Base-by-base conservation (phyloP, 345 rosid species). In the Gossypium thurberi region DNA sequence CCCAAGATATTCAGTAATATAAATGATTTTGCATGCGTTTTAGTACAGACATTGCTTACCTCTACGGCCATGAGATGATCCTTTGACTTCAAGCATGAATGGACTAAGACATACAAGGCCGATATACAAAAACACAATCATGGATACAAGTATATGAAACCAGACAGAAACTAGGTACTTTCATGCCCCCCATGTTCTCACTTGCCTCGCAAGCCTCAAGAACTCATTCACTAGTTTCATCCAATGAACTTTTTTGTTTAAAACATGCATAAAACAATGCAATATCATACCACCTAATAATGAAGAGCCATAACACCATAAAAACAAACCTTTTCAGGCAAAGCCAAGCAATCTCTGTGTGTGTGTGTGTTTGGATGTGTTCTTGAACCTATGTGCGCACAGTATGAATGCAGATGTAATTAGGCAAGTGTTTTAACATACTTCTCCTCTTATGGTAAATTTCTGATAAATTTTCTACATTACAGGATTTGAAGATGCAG, bases 401-500 rank as follows among this genome's bases (percentile, higher is more conserved):
- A 50, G n/a, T 50, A 14, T 6, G n/a, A 50, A 17, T 15, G 55
- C 18, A 50, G n/a, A 13, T 50, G 55, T 17, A 15, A 50, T 50
- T 12, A 44, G 26, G 64, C 64, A 47, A 17, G 50, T 37, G 15
- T 12, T 37, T 37, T 11, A 28, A 10, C 51, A 25, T 56, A 28
- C 59, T 37, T 17, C 28, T 14, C 21, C 15, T 9, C 25, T 8
- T 2, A 13, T 44, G 12, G 43, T 59, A 20, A 28, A 13, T 58
- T 43, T 44, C 77, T 80, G 55, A 64, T 48, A 7, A 64, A 18
- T 8, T 62, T 40, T 28, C 50, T 26, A 67, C 60, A 44, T 79
- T 37, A 33, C 89, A 90, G 96, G 96, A 69, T 85, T 90, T 18
- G 18, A 81, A 72, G 75, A 83, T 75, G 89, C 79, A 70, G 81